Evolutionary conservation across 768 basidiomycete genomes (phyloP).

Genomic region (Heimioporus sp.): DNA sequence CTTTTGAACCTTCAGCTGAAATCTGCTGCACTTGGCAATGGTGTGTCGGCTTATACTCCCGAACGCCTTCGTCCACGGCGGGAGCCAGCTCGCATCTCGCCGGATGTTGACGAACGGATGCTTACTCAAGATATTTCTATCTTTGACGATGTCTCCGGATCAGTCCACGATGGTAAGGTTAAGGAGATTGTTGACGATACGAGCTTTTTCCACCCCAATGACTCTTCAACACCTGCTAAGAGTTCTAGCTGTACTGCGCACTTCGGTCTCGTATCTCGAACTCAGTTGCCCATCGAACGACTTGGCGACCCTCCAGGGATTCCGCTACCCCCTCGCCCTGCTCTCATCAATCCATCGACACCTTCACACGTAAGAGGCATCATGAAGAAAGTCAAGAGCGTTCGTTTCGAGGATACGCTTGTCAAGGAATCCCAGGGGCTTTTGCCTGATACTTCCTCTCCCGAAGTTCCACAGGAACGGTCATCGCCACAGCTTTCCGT

Average conservation of each 20-base stretch:
- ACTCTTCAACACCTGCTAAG: constrained; percentile 11
- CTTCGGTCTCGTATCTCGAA: not conserved
- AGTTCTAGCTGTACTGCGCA: not conserved
- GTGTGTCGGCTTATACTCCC: constrained; percentile 9
- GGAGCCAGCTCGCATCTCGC: constrained; percentile 1
- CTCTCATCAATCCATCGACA: constrained; percentile 25
- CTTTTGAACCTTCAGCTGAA: constrained; percentile 33
- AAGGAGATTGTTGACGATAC: constrained; percentile 1
- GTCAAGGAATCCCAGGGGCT: constrained; percentile 2
- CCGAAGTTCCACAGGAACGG: constrained; percentile 1
- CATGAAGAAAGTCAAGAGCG: constrained; percentile 39
- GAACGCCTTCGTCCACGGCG: not conserved
- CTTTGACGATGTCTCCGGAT: constrained; percentile 18
- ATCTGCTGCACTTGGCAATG: constrained; percentile 25
- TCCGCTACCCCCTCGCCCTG: constrained; percentile 22
- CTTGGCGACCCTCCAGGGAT: constrained; percentile 16
- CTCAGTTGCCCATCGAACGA: constrained; percentile 1
- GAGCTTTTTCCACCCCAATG: constrained; percentile 12
- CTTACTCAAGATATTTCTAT: constrained; percentile 31
- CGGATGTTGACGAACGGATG: constrained; percentile 36
- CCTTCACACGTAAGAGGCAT: constrained; percentile 34
- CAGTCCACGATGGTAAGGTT: constrained; percentile 2
- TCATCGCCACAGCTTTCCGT: constrained; percentile 6
- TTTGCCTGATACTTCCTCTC: not conserved
- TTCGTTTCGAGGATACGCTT: constrained; percentile 34